Conservation (phyloP, 495 filamentous ascomycete species). For the Penicillium crystallinum region DNA sequence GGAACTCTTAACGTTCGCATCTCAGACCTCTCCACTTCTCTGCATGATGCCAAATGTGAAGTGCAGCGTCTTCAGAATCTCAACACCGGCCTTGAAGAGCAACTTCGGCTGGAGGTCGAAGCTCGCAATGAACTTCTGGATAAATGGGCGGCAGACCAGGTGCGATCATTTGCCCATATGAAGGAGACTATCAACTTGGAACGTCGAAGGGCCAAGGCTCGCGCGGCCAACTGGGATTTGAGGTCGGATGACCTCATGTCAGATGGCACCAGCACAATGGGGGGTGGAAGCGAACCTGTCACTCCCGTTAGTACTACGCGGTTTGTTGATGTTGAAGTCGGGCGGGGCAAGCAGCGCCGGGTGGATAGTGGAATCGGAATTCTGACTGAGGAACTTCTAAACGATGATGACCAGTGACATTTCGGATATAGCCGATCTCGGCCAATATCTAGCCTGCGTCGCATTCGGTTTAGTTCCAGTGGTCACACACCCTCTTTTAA, state of each 20-base stretch:
- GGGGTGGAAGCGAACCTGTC: conserved; percentile 33
- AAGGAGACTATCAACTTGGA: conserved; percentile 35
- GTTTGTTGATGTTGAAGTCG: conserved; percentile 44
- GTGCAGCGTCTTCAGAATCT: conserved; percentile 25
- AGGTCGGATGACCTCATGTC: conserved; percentile 48
- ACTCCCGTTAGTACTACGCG: conserved; percentile 42
- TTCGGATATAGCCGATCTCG: conserved; percentile 17
- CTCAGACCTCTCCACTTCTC: conserved; percentile 34
- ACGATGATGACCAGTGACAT: conserved; percentile 27
- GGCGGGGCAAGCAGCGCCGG: conserved; percentile 40
- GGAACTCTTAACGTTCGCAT: conserved; percentile 37
- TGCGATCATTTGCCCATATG: conserved; percentile 34
- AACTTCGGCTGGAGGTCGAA: conserved; percentile 31
- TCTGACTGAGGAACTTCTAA: conserved; percentile 50
- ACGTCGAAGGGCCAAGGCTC: conserved; percentile 36
- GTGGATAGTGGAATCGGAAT: conserved; percentile 62
- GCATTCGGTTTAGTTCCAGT: conserved; percentile 8
- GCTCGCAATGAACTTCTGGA: conserved; percentile 35
- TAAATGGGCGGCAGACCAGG: conserved; percentile 37
- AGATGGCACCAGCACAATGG: conserved; percentile 39
- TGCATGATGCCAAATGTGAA: conserved; percentile 30
- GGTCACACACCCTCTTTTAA: conserved; percentile 4
- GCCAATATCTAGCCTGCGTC: conserved; percentile 17
- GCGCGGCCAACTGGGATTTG: conserved; percentile 38
- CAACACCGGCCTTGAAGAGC: conserved; percentile 34